These are phyloP conservation scores for Wickerhamiella brachini DNA, from an alignment of 805 yeast genomes.

Conservation along the genomic window DNA sequence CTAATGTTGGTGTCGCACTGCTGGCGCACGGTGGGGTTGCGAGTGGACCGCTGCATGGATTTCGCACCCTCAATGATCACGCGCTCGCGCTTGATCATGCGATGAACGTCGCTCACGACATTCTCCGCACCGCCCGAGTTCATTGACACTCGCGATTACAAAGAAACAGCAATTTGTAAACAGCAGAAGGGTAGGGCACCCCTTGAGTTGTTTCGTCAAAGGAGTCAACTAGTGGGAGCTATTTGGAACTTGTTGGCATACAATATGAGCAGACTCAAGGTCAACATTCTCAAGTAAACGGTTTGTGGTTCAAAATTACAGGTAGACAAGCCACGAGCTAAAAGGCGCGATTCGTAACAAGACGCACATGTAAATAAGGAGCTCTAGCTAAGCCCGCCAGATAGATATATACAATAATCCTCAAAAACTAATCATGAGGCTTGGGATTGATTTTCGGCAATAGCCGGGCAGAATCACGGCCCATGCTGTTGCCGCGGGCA, in stretches of 20 bases:
- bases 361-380: too few species aligned
- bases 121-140: conserved; percentile 21
- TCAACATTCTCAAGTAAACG: too few species aligned
- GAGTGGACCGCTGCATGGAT: conserved; percentile 61
- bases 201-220: too few species aligned
- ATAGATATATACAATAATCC: background rate
- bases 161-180: background rate
- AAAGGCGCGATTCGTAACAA: too few species aligned
- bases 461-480: conserved; percentile 40
- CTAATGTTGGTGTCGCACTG: conserved; percentile 80
- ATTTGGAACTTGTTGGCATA: too few species aligned
- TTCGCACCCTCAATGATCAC: conserved; percentile 83
- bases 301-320: too few species aligned
- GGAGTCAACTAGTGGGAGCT: too few species aligned
- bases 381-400: too few species aligned
- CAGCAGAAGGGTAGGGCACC: background rate
- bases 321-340: too few species aligned
- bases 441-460: conserved; percentile 37
- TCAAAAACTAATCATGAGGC: conserved; percentile 27
- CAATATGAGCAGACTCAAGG: too few species aligned
- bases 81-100: conserved; percentile 77
- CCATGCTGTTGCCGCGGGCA: conserved; percentile 30
- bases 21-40: conserved; percentile 72
- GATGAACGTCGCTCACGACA: conserved; percentile 52
- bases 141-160: background rate